Evolutionary conservation across 805 yeast species (phyloP), one percentile per base, ranked within the genome.

Genomic region (Vanderwaltozyma verrucispora): DNA sequence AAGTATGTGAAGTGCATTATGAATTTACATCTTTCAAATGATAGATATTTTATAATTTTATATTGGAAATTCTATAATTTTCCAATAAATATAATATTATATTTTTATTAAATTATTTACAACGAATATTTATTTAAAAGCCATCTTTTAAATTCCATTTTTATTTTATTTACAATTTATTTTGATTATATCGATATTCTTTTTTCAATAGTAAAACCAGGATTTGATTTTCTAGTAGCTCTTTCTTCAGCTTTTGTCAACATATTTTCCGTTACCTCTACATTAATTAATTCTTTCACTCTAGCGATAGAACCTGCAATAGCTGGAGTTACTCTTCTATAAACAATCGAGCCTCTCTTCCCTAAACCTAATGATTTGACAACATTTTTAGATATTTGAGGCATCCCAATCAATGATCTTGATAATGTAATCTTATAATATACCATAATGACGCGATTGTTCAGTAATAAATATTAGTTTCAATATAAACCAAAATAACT

Each of bases 371-470:
- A 66, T 7, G 81, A 71, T 40, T 69, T 63, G 20, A 85, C 74
- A 8, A 87, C 77, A 41, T 72, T 72, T 45, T 80, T 74, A 40
- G 72, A 72, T 30, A 67, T 62, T 39, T 76, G 72, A 11, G 96
- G 94, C 51, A 86, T 68, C 1, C 95, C 96, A 43, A 89, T 87
- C 5, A 86, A 70, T 2, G 96, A 87, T 56, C 94, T 74, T 36
- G 71, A 63, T 51, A 86, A 86, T 16, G 87, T 77, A 40, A 87
- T 74, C 58, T 81, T 77, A 62, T 71, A 78, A 54, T 56, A 77
- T 4, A 30, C 38, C 38, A 36, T 36, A 4, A 8, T 32, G 8
- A n/a, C n/a, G n/a, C n/a, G n/a, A n/a, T n/a, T n/a, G n/a, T n/a
- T n/a, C n/a, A n/a, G n/a, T n/a, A n/a, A n/a, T n/a, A n/a, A n/a